These are phyloP conservation scores for Aegilops umbellulata DNA, from an alignment of 176 grass and related monocot species.

Conservation along the genomic window DNA sequence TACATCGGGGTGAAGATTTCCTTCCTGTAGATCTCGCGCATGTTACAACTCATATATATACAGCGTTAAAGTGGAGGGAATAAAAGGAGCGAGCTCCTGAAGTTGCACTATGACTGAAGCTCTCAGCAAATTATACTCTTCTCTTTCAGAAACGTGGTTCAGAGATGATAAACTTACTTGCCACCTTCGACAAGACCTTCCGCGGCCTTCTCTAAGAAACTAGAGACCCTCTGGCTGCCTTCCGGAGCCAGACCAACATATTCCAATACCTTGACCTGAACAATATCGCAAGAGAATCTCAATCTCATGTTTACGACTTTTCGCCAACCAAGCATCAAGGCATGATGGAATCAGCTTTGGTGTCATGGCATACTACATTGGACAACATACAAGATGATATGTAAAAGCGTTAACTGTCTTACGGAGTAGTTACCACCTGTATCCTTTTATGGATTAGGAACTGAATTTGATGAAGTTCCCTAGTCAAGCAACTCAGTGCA, in stretches of 20 bases:
- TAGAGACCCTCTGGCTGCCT: constrained; percentile 76
- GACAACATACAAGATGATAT: not conserved
- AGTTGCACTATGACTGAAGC: not conserved
- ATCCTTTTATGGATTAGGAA: not conserved
- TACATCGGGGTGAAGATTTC: constrained; percentile 94
- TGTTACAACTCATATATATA: constrained; percentile 22
- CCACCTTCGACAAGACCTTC: constrained; percentile 86
- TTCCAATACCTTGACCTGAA: constrained; percentile 88
- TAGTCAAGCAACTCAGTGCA: not conserved
- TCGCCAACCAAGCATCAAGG: constrained; percentile 9
- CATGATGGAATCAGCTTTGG: not conserved
- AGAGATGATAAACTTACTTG: constrained; percentile 62
- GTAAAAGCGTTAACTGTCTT: not conserved
- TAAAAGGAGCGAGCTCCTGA: not conserved
- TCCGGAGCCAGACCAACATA: constrained; percentile 68
- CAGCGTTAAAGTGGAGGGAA: not conserved
- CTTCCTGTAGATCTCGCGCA: constrained; percentile 52
- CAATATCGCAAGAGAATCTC: constrained; percentile 14
- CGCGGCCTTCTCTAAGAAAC: constrained; percentile 87
- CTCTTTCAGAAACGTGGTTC: not conserved
- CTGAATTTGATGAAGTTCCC: constrained; percentile 3
- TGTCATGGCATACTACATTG: not conserved
- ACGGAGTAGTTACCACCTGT: not conserved
- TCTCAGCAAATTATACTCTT: not conserved
- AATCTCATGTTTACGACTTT: constrained; percentile 6